Conservation (phyloP, 2,329 filamentous ascomycete species). For the Lecanosticta acicola region DNA sequence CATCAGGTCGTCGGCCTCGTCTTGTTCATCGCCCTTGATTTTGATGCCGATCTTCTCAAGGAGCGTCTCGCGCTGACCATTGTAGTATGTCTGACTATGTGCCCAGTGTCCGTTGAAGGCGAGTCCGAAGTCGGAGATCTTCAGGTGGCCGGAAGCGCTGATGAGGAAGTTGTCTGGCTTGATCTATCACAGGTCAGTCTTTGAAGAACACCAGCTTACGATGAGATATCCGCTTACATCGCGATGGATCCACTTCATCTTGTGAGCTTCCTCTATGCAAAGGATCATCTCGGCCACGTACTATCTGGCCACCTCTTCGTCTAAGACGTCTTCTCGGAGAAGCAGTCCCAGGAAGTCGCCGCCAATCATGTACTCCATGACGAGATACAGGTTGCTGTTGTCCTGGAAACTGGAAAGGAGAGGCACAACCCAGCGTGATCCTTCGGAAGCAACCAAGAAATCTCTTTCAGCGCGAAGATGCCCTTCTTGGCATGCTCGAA, state of each 20-base stretch:
- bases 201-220: no score
- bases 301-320: slow-evolving; percentile 72
- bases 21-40: slow-evolving; percentile 67
- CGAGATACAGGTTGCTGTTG: slow-evolving; percentile 73
- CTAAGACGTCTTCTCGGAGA: slow-evolving; percentile 76
- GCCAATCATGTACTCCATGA: slow-evolving; percentile 98
- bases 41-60: slow-evolving; percentile 69
- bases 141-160: slow-evolving; percentile 78
- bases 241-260: slow-evolving; percentile 83
- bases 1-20: slow-evolving; percentile 49
- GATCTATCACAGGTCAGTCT: no score
- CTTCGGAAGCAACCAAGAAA: slow-evolving; percentile 81
- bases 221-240: slow-evolving; percentile 52
- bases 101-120: slow-evolving; percentile 95
- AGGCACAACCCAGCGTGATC: slow-evolving; percentile 85
- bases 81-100: slow-evolving; percentile 82
- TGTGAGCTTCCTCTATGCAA: slow-evolving; percentile 87
- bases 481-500: slow-evolving; percentile 83
- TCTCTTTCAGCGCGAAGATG: slow-evolving; percentile 88
- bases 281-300: slow-evolving; percentile 95
- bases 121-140: slow-evolving; percentile 93
- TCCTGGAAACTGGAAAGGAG: slow-evolving; percentile 88
- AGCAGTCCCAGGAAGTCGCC: slow-evolving; percentile 87
- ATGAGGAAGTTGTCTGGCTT: slow-evolving; percentile 98
- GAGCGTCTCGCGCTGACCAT: slow-evolving; percentile 72